Evolutionary conservation across 2,329 filamentous ascomycete genomes (phyloP).

Genomic region (Sarocladiaceae sp.): DNA sequence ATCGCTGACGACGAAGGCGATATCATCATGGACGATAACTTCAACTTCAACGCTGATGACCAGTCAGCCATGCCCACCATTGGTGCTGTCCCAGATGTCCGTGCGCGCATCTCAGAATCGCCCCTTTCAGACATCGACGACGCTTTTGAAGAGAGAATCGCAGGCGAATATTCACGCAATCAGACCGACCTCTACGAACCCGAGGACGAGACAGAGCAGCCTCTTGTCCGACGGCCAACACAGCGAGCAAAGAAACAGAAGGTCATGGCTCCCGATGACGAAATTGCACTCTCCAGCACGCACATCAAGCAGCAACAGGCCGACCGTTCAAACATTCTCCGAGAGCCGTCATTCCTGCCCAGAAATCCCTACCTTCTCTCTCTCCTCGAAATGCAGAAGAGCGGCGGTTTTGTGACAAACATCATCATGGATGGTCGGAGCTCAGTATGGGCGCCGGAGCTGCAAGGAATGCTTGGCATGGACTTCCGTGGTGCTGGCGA

Average conservation of each 20-base stretch:
- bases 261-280: constrained; percentile 74
- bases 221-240: constrained; percentile 62
- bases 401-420: constrained; percentile 81
- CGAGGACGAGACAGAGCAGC: constrained; percentile 51
- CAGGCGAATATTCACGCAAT: constrained; percentile 51
- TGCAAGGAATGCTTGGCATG: constrained; percentile 86
- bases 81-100: constrained; percentile 41
- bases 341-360: constrained; percentile 76
- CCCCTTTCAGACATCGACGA: constrained; percentile 68
- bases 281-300: constrained; percentile 70
- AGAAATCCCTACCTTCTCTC: constrained; percentile 83
- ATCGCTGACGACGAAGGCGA: constrained; percentile 64
- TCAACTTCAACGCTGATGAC: constrained; percentile 60
- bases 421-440: constrained; percentile 79
- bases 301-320: constrained; percentile 84
- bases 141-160: constrained; percentile 54
- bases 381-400: constrained; percentile 87
- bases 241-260: constrained; percentile 74
- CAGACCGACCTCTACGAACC: constrained; percentile 58
- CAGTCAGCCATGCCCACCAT: constrained; percentile 52
- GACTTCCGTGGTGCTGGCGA: constrained; percentile 75
- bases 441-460: constrained; percentile 83
- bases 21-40: constrained; percentile 58
- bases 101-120: constrained; percentile 63
- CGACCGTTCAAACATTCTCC: constrained; percentile 82